These are phyloP conservation scores for Aspergillus costaricaensis DNA, from an alignment of 2,329 filamentous ascomycete species.

Conservation along the genomic window DNA sequence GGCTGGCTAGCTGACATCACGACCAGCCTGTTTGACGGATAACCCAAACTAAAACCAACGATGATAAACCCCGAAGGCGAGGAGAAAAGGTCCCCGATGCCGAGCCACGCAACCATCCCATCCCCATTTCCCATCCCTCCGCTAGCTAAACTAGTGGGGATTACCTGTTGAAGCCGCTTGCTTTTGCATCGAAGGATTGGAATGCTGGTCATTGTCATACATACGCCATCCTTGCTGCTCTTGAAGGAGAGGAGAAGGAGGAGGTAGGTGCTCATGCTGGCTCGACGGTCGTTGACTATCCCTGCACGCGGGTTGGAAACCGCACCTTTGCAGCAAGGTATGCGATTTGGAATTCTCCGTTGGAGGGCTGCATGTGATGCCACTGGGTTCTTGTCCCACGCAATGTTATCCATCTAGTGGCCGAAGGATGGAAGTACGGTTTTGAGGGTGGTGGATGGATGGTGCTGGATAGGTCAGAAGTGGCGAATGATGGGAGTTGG, in stretches of 20 bases:
- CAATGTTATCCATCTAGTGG: not conserved
- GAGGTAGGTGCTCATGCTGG: not conserved
- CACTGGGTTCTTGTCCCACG: not conserved
- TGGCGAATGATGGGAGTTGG: not conserved
- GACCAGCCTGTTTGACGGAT: not conserved
- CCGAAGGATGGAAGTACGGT: not conserved
- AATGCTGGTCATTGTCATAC: slow-evolving; percentile 1
- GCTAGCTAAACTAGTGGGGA: not conserved
- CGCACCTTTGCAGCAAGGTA: not conserved
- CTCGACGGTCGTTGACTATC: not conserved
- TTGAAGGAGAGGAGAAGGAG: too few relatives aligned
- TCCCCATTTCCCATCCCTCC: not conserved
- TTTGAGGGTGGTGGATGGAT: not conserved
- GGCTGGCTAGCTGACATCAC: slow-evolving; percentile 2
- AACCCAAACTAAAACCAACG: too few relatives aligned
- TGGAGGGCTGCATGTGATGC: not conserved
- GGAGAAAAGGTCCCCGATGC: not conserved
- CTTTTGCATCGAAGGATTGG: not conserved
- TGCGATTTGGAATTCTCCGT: not conserved
- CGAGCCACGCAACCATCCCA: not conserved
- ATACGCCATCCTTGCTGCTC: not conserved
- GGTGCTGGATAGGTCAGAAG: not conserved
- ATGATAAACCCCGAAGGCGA: not conserved
- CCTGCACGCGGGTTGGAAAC: not conserved
- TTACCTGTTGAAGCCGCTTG: not conserved